Percentiles rank a stretch among this genome's conserved stretches.
These are phyloP conservation scores for Candida germanica DNA, from an alignment of 805 yeast species.

Conservation along the genomic window DNA sequence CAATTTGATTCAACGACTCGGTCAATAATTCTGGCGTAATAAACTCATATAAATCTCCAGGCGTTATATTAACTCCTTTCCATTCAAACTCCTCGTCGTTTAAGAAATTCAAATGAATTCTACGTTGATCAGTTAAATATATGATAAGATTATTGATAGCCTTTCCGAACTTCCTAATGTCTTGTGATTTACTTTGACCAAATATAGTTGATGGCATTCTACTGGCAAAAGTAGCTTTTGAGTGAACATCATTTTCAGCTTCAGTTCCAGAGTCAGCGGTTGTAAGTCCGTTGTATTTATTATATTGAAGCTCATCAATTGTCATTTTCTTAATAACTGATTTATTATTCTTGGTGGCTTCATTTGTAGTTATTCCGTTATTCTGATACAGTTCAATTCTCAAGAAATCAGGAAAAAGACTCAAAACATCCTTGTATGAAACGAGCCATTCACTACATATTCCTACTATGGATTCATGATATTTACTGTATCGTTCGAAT, in stretches of 20 bases:
- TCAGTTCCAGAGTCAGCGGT: slow-evolving; percentile 14
- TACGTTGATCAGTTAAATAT: slow-evolving; percentile 51
- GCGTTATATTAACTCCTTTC: slow-evolving; percentile 45
- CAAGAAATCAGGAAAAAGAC: slow-evolving; percentile 38
- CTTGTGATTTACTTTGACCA: slow-evolving; percentile 17
- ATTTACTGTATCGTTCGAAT: slow-evolving; percentile 32
- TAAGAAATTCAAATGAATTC: slow-evolving; percentile 43
- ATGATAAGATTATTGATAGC: slow-evolving; percentile 43
- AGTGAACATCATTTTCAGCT: slow-evolving; percentile 10
- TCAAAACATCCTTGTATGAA: slow-evolving; percentile 30
- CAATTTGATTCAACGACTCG: slow-evolving; percentile 25
- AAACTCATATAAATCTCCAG: slow-evolving; percentile 40
- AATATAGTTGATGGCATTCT: slow-evolving; percentile 9
- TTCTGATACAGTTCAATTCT: slow-evolving; percentile 18
- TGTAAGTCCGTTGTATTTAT: slow-evolving; percentile 3
- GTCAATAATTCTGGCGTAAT: slow-evolving; percentile 19
- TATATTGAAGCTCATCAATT: slow-evolving; percentile 10
- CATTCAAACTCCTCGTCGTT: slow-evolving; percentile 28
- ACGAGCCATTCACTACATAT: slow-evolving; percentile 42
- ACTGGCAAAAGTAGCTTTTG: slow-evolving; percentile 4
- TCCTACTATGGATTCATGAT: slow-evolving; percentile 38
- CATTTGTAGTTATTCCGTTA: slow-evolving; percentile 7
- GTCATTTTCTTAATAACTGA: slow-evolving; percentile 12
- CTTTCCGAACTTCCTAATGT: slow-evolving; percentile 25
- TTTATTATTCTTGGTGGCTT: slow-evolving; percentile 1